These are phyloP conservation scores for Linnemannia exigua DNA, from an alignment of 192 early-diverging fungal species.

Conservation along the genomic window DNA sequence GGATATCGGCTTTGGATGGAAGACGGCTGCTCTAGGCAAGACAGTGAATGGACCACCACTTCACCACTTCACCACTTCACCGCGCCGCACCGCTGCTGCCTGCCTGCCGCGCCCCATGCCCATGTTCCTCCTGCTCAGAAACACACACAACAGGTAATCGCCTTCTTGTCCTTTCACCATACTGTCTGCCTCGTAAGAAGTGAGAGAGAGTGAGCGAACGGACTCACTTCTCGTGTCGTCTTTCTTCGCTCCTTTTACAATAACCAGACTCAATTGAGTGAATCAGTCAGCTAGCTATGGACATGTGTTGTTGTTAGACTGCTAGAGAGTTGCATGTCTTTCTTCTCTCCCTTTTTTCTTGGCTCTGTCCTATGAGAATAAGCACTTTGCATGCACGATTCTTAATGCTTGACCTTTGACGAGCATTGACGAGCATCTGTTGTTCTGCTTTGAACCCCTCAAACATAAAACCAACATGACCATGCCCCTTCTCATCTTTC, in stretches of 20 bases:
- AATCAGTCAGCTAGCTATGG: too few species aligned
- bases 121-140: slow-evolving; percentile 10
- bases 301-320: too few species aligned
- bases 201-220: background rate
- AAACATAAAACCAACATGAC: background rate
- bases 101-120: too few species aligned
- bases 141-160: background rate
- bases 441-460: background rate
- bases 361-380: background rate
- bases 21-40: background rate
- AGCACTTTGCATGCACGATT: background rate
- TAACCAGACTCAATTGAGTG: background rate
- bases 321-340: background rate
- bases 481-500: background rate
- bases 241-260: background rate
- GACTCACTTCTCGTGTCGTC: background rate
- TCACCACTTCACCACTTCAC: too few species aligned
- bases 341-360: background rate
- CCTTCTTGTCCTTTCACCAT: too few species aligned
- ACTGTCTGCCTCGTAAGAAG: too few species aligned
- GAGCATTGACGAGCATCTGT: background rate
- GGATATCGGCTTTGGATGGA: background rate
- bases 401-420: background rate
- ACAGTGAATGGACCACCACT: too few species aligned
- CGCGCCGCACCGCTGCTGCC: too few species aligned